These are phyloP conservation scores for Aspergillus quadrilineatus DNA, from an alignment of 2,329 filamentous ascomycete species.

Conservation along the genomic window DNA sequence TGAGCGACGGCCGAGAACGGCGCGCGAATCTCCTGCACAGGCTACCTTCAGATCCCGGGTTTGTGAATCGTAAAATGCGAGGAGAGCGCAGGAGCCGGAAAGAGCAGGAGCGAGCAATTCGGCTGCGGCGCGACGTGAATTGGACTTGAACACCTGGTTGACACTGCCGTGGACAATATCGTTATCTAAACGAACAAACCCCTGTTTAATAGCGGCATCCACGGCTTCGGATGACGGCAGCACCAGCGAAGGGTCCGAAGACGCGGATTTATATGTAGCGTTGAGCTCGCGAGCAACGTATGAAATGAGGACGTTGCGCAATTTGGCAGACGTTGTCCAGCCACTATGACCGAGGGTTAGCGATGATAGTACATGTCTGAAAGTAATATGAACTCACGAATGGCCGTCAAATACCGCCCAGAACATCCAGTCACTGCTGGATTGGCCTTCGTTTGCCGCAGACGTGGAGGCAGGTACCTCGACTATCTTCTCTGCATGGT, in stretches of 20 bases:
- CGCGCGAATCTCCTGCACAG: slow-evolving; percentile 93
- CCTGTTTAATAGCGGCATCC: slow-evolving; percentile 86
- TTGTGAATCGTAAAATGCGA: slow-evolving; percentile 92
- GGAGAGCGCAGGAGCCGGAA: slow-evolving; percentile 92
- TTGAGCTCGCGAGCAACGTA: slow-evolving; percentile 94
- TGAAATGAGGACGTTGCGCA: slow-evolving; percentile 86
- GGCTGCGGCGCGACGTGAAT: slow-evolving; percentile 85
- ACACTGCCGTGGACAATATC: slow-evolving; percentile 95
- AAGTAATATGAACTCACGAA: slow-evolving; percentile 57
- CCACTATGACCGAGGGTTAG: slow-evolving; percentile 56
- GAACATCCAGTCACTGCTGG: slow-evolving; percentile 94
- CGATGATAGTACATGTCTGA: background rate
- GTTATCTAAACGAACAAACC: slow-evolving; percentile 83
- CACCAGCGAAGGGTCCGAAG: slow-evolving; percentile 56
- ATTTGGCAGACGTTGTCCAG: slow-evolving; percentile 96
- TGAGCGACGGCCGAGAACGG: slow-evolving; percentile 79
- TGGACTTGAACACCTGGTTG: slow-evolving; percentile 82
- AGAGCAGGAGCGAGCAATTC: slow-evolving; percentile 89
- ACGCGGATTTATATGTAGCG: slow-evolving; percentile 77
- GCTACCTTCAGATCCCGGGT: slow-evolving; percentile 88
- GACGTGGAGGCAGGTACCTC: slow-evolving; percentile 69
- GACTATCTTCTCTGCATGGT: slow-evolving; percentile 97
- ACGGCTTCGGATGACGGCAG: slow-evolving; percentile 75
- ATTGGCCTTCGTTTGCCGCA: slow-evolving; percentile 54
- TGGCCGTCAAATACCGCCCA: slow-evolving; percentile 99